Evolutionary conservation across 371 early-diverging fungal species (phyloP).

Genomic region (Modicella reniformis): DNA sequence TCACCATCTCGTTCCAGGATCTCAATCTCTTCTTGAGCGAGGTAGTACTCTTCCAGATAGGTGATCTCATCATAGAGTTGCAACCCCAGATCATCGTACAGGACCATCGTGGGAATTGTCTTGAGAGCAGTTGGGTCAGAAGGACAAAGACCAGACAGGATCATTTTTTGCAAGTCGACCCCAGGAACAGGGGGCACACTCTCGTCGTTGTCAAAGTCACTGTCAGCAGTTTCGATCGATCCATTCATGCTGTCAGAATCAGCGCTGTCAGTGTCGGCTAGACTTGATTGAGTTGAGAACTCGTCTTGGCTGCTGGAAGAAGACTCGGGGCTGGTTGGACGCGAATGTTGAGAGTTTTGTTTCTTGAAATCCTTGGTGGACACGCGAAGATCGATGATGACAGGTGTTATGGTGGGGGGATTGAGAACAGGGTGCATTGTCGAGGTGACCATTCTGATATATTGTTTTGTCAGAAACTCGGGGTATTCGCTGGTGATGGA

Average conservation of each 20-base stretch:
- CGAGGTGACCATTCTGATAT: too few relatives aligned
- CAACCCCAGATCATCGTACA: constrained; percentile 86
- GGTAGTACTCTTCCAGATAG: constrained; percentile 85
- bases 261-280: constrained; percentile 17
- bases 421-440: background rate
- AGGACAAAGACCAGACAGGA: constrained; percentile 59
- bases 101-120: constrained; percentile 76
- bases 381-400: constrained; percentile 48
- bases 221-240: constrained; percentile 7
- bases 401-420: constrained; percentile 12
- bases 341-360: constrained; percentile 13
- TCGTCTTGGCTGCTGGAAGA: background rate
- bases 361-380: constrained; percentile 15
- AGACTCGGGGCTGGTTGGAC: constrained; percentile 27
- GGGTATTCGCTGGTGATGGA: too few relatives aligned
- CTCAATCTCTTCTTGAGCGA: constrained; percentile 84
- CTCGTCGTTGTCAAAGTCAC: constrained; percentile 12
- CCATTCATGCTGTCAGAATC: constrained; percentile 37
- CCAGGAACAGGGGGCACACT: constrained; percentile 1
- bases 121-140: constrained; percentile 54
- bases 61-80: constrained; percentile 91
- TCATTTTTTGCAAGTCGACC: constrained; percentile 57
- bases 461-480: too few relatives aligned
- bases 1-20: constrained; percentile 72
- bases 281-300: background rate